Percentiles rank a stretch among this genome's conserved stretches.
These are phyloP conservation scores for Angophora floribunda DNA, from an alignment of 345 rosid species.

Conservation along the genomic window DNA sequence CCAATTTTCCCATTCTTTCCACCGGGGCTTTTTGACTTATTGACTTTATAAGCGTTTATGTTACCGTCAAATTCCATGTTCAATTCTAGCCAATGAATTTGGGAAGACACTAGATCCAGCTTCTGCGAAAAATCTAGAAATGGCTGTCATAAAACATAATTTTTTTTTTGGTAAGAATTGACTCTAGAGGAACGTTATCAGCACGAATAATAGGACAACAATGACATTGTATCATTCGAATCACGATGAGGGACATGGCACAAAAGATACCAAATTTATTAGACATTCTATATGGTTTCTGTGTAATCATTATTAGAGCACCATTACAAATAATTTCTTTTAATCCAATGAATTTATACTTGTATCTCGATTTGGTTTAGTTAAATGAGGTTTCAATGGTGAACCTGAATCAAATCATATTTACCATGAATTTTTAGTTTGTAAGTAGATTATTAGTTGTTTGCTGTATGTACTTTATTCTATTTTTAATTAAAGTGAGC, in stretches of 20 bases:
- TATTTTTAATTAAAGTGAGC: neutral
- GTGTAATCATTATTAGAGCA: accelerated
- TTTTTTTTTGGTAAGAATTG: accelerated
- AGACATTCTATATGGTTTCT: neutral
- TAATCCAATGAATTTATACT: neutral
- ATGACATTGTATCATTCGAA: too few species aligned
- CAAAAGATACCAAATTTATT: accelerated
- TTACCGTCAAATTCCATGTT: neutral
- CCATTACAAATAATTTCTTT: accelerated
- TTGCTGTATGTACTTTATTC: neutral
- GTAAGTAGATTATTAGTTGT: too few species aligned
- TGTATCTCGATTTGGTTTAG: neutral
- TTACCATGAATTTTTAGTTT: too few species aligned
- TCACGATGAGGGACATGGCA: neutral
- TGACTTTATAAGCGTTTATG: accelerated
- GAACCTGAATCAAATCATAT: too few species aligned
- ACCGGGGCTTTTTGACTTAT: accelerated
- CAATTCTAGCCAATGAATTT: neutral
- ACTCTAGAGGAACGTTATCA: neutral
- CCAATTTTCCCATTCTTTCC: neutral
- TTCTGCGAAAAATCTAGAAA: accelerated
- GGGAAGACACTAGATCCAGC: neutral
- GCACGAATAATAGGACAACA: too few species aligned
- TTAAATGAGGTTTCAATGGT: neutral
- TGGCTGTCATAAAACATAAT: accelerated